Conservation (phyloP, 2,329 filamentous ascomycete genomes). For the Pyrenophora seminiperda region DNA sequence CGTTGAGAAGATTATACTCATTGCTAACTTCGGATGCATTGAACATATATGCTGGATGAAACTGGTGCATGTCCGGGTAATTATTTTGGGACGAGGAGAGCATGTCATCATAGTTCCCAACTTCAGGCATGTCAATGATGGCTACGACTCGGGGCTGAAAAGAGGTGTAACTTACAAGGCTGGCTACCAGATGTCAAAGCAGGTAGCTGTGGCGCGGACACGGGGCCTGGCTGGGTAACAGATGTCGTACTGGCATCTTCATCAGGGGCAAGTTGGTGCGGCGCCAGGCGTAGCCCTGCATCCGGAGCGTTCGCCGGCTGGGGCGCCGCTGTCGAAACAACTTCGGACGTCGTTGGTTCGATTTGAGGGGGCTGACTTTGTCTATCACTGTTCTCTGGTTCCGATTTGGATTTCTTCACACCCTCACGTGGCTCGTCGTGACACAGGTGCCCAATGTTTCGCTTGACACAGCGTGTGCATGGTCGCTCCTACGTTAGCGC, state of each 20-base stretch:
- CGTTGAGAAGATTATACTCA: slow-evolving; percentile 95
- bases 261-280: slow-evolving; percentile 42
- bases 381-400: slow-evolving; percentile 45
- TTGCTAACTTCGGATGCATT: slow-evolving; percentile 91
- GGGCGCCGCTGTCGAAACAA: slow-evolving; percentile 32
- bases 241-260: slow-evolving; percentile 57
- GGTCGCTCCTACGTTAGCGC: slow-evolving; percentile 75
- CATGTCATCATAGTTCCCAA: slow-evolving; percentile 84
- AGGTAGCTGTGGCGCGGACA: slow-evolving; percentile 69
- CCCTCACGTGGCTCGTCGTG: slow-evolving; percentile 92
- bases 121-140: slow-evolving; percentile 55
- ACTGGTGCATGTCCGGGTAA: slow-evolving; percentile 92
- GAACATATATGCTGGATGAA: slow-evolving; percentile 95
- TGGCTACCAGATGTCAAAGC: slow-evolving; percentile 68
- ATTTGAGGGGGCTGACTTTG: slow-evolving; percentile 39
- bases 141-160: slow-evolving; percentile 26
- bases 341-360: slow-evolving; percentile 39
- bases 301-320: slow-evolving; percentile 41
- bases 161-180: slow-evolving; percentile 68
- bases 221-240: slow-evolving; percentile 72
- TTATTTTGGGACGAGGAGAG: slow-evolving; percentile 73
- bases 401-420: slow-evolving; percentile 76
- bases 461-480: slow-evolving; percentile 96
- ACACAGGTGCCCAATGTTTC: slow-evolving; percentile 97
- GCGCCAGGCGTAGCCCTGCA: slow-evolving; percentile 47